phyloP scores from a whole-genome alignment of 495 filamentous ascomycete species.

The Lindgomyces ingoldianus region DNA sequence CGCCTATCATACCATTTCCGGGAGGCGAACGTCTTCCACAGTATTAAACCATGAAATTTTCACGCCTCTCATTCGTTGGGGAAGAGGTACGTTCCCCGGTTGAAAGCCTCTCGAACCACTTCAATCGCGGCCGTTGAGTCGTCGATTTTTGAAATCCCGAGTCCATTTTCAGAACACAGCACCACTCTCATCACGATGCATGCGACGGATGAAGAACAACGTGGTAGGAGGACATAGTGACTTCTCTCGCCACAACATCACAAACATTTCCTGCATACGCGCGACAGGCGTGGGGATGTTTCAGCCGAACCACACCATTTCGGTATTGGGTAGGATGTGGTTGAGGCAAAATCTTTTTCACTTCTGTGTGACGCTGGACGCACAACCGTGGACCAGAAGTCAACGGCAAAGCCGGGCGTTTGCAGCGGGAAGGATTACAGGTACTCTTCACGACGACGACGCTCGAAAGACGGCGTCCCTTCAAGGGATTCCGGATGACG shows the following conservation, averaged over 20 bases:
- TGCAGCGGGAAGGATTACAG: slow-evolving; percentile 18
- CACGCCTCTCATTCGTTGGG: neutral
- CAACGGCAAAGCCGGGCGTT: neutral
- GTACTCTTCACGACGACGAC: neutral
- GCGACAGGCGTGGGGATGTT: slow-evolving; percentile 9
- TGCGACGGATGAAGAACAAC: neutral
- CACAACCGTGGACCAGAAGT: neutral
- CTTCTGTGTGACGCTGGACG: neutral
- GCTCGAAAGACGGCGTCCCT: neutral
- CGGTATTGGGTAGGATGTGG: too few species aligned
- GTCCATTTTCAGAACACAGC: neutral
- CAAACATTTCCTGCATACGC: slow-evolving; percentile 10
- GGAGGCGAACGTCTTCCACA: neutral
- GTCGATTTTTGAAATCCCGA: neutral
- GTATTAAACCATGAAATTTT: too few species aligned
- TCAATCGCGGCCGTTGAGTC: neutral
- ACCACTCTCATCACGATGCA: neutral
- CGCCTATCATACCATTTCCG: neutral
- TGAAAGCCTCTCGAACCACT: neutral
- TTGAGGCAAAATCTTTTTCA: too few species aligned
- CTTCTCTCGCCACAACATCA: neutral
- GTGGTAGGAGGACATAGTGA: neutral
- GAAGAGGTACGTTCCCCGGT: neutral
- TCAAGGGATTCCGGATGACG: neutral
- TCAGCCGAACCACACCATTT: too few species aligned